Evolutionary conservation across 2,329 filamentous ascomycete species (phyloP).

Genomic region (Alternaria atra): DNA sequence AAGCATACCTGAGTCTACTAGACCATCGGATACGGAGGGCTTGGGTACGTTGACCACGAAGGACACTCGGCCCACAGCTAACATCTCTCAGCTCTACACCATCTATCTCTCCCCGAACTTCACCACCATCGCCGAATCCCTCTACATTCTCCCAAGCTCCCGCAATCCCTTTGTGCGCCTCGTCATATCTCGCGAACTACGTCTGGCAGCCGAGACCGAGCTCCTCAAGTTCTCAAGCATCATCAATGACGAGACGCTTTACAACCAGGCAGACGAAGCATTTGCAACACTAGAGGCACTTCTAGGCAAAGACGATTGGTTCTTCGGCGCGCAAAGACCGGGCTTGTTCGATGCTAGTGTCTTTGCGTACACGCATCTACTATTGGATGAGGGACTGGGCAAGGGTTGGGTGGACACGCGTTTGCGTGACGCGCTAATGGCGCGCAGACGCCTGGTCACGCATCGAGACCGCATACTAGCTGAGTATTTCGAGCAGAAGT

Average conservation of each 20-base stretch:
- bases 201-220: constrained; percentile 76
- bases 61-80: background rate
- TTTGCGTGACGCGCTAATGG: constrained; percentile 65
- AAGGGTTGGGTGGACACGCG: constrained; percentile 69
- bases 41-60: constrained; percentile 66
- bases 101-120: constrained; percentile 83
- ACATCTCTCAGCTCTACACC: constrained; percentile 68
- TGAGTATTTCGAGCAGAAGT: constrained; percentile 56
- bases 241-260: constrained; percentile 65
- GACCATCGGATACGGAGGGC: constrained; percentile 82
- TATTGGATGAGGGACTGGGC: constrained; percentile 70
- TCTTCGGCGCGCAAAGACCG: constrained; percentile 67
- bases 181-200: constrained; percentile 72
- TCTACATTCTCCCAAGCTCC: constrained; percentile 75
- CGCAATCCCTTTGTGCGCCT: constrained; percentile 69
- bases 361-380: constrained; percentile 86
- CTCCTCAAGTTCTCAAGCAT: constrained; percentile 71
- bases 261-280: constrained; percentile 68
- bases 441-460: constrained; percentile 69
- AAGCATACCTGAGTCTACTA: constrained; percentile 81
- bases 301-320: constrained; percentile 67
- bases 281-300: constrained; percentile 69
- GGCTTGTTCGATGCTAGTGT: constrained; percentile 86
- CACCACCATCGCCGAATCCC: constrained; percentile 67
- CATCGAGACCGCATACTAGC: constrained; percentile 69